Evolutionary conservation across 2,329 filamentous ascomycete species (phyloP).

Genomic region (Capronia coronata): DNA sequence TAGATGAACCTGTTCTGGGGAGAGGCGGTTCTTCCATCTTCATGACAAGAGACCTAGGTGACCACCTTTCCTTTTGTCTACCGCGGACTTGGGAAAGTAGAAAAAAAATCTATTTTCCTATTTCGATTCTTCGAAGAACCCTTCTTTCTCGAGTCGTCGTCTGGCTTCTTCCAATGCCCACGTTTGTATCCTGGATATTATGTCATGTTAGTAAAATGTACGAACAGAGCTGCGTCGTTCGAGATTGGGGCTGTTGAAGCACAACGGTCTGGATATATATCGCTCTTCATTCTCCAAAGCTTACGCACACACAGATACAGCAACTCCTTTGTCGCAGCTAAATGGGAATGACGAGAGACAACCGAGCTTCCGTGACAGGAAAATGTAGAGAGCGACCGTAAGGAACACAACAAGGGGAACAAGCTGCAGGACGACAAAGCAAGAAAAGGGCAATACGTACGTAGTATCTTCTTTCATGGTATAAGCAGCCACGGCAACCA

Average conservation of each 20-base stretch:
- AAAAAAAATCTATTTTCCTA: conserved; percentile 17
- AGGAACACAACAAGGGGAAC: no score
- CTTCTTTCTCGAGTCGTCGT: conserved; percentile 89
- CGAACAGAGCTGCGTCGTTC: neutral
- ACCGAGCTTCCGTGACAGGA: neutral
- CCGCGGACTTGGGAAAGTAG: neutral
- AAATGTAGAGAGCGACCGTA: neutral
- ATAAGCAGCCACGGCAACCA: conserved; percentile 70
- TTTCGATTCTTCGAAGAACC: conserved; percentile 67
- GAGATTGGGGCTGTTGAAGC: no score
- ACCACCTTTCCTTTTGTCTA: no score
- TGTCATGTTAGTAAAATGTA: neutral
- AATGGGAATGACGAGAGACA: no score
- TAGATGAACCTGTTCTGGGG: no score
- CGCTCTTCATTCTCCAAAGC: no score
- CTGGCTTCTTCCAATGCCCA: conserved; percentile 98
- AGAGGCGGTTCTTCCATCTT: no score
- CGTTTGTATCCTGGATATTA: conserved; percentile 75
- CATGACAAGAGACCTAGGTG: no score
- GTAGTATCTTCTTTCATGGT: conserved; percentile 98
- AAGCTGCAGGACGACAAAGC: neutral
- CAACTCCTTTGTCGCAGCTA: no score
- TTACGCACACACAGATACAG: no score
- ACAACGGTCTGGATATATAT: no score
- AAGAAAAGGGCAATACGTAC: conserved; percentile 57